A percentile compares a stretch with the other conserved stretches of the same genome.
Conservation (phyloP, 768 basidiomycete species). For the Collybiopsis confluens region DNA sequence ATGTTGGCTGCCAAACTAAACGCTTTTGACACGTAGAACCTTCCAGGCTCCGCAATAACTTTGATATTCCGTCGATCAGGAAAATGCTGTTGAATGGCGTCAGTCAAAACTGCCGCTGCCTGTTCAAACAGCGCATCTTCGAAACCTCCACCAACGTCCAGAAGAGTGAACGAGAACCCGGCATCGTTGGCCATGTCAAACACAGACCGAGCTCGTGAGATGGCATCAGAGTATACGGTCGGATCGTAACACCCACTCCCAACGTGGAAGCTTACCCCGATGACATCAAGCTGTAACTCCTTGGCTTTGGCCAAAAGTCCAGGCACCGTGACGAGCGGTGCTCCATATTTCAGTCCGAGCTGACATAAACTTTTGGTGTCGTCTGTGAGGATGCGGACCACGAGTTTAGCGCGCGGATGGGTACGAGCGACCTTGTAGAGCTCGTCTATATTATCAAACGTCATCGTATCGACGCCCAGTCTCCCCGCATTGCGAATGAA, state of each 20-base stretch:
- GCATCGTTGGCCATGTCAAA: conserved; percentile 83
- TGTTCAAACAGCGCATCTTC: conserved; percentile 83
- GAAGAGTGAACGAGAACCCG: conserved; percentile 78
- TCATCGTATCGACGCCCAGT: conserved; percentile 86
- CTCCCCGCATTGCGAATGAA: conserved; percentile 85
- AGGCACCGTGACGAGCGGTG: conserved; percentile 76
- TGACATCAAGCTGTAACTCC: conserved; percentile 76
- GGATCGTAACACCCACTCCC: conserved; percentile 97
- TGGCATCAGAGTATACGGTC: conserved; percentile 83
- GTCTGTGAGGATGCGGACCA: conserved; percentile 96
- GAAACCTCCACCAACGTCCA: conserved; percentile 97
- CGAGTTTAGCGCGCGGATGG: conserved; percentile 79
- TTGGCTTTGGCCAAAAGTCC: conserved; percentile 74
- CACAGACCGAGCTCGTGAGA: conserved; percentile 73
- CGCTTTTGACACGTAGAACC: conserved; percentile 90
- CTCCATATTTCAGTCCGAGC: conserved; percentile 96
- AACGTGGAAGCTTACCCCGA: conserved; percentile 97
- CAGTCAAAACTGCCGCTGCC: conserved; percentile 65
- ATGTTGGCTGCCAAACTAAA: conserved; percentile 92
- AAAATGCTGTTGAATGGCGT: conserved; percentile 76
- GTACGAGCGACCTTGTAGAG: conserved; percentile 84
- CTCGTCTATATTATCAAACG: conserved; percentile 97
- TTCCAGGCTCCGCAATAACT: conserved; percentile 93
- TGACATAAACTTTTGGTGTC: conserved; percentile 93
- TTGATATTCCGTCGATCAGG: conserved; percentile 65